Conservation (phyloP, 2,329 filamentous ascomycete species). For the Atkinsonella hypoxylon region DNA sequence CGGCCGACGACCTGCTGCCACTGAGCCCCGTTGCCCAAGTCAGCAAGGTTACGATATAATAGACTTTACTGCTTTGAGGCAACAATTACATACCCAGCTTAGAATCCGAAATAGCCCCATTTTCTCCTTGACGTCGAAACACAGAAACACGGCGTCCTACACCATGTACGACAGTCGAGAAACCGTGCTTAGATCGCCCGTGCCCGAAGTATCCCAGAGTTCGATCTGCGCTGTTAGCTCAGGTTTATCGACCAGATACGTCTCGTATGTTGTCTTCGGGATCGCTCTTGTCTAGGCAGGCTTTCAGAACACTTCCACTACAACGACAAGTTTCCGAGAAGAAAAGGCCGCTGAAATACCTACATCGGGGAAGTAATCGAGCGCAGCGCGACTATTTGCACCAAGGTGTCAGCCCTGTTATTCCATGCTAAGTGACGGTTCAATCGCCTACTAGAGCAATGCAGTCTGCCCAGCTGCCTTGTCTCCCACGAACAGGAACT, state of each 20-base stretch:
- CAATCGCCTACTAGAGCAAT: constrained; percentile 22
- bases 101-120: constrained; percentile 21
- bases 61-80: too few species aligned
- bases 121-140: constrained; percentile 26
- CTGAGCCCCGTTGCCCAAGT: not conserved
- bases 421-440: not conserved
- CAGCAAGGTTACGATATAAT: too few species aligned
- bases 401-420: not conserved
- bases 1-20: constrained; percentile 13
- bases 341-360: constrained; percentile 6
- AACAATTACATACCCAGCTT: constrained; percentile 20
- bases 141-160: constrained; percentile 27
- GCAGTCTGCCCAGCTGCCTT: constrained; percentile 23
- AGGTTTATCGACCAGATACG: constrained; percentile 17
- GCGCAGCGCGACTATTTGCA: constrained; percentile 20
- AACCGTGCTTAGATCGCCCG: constrained; percentile 23
- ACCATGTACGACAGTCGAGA: constrained; percentile 21
- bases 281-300: constrained; percentile 19
- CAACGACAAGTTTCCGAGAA: too few species aligned
- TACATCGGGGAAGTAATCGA: constrained; percentile 26
- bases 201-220: constrained; percentile 29
- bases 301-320: not conserved
- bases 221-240: constrained; percentile 19
- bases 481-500: constrained; percentile 25
- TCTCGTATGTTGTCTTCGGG: constrained; percentile 22